phyloP scores from a whole-genome alignment of 345 rosid species.

The Ricinus communis region DNA sequence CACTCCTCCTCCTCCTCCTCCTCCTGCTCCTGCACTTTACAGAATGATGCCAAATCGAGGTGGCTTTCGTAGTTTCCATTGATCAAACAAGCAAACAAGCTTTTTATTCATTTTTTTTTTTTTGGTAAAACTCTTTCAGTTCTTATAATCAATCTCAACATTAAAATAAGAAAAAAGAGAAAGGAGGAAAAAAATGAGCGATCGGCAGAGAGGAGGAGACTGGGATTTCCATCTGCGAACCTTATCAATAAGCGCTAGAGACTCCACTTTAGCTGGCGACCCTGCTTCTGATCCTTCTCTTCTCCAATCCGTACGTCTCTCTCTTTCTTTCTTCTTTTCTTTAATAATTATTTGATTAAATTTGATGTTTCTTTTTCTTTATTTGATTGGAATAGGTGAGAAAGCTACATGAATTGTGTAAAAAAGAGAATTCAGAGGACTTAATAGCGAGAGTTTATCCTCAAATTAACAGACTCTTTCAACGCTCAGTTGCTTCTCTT shows the following conservation, averaged over 20 bases:
- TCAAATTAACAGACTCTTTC: slow-evolving; percentile 75
- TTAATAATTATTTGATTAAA: neutral
- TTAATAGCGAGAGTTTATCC: slow-evolving; percentile 86
- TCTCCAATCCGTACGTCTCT: slow-evolving; percentile 58
- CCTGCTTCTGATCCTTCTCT: slow-evolving; percentile 85
- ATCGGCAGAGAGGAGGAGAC: slow-evolving; percentile 44
- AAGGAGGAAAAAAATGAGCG: slow-evolving; percentile 36
- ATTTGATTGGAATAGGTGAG: slow-evolving; percentile 48
- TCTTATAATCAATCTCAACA: too few species aligned
- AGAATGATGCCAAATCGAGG: too few species aligned
- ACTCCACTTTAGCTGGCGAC: slow-evolving; percentile 61
- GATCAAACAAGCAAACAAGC: too few species aligned
- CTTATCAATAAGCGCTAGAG: slow-evolving; percentile 66
- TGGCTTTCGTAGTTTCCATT: too few species aligned
- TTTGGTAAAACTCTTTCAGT: too few species aligned
- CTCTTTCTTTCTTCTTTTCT: neutral
- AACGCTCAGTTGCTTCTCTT: slow-evolving; percentile 76
- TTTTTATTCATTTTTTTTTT: too few species aligned
- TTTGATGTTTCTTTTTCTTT: neutral
- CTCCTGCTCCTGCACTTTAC: too few species aligned
- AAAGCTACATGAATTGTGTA: slow-evolving; percentile 69
- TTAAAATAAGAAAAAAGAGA: too few species aligned
- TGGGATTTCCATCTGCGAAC: slow-evolving; percentile 80
- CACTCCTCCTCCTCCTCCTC: too few species aligned
- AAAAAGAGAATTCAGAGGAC: slow-evolving; percentile 70